Percentiles rank a stretch among this genome's conserved stretches.
phyloP scores from a whole-genome alignment of 2,329 filamentous ascomycete species.

The Penicillium olsonii region DNA sequence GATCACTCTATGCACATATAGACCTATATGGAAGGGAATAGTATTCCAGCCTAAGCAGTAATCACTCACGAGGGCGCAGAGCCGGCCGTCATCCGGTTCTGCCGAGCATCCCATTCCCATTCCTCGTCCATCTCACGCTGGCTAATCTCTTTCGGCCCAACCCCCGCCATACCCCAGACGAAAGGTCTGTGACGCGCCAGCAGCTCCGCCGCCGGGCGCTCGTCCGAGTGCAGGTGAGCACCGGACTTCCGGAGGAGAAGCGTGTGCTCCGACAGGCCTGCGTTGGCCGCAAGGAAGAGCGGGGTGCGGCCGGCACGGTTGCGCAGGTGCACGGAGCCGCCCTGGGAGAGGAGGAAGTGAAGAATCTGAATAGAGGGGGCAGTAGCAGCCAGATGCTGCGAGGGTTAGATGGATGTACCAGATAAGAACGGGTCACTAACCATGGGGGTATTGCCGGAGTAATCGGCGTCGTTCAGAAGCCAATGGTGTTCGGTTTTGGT shows the following conservation, averaged over 20 bases:
- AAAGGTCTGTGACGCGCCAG: conserved; percentile 46
- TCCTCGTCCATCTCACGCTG: conserved; percentile 28
- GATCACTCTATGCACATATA: neutral
- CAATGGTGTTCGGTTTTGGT: conserved; percentile 66
- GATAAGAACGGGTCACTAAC: conserved; percentile 26
- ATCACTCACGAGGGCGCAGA: conserved; percentile 25
- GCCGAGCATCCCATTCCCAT: conserved; percentile 10
- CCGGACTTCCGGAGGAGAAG: conserved; percentile 56
- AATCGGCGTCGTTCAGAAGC: conserved; percentile 74
- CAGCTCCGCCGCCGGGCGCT: conserved; percentile 54
- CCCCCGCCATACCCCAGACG: conserved; percentile 47
- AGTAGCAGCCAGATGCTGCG: conserved; percentile 58
- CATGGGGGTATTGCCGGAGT: conserved; percentile 73
- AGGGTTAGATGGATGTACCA: neutral
- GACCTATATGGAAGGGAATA: neutral
- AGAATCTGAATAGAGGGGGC: conserved; percentile 58
- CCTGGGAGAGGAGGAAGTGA: conserved; percentile 57
- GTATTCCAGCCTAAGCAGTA: too few relatives aligned
- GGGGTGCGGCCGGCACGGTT: conserved; percentile 61
- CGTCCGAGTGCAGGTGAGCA: conserved; percentile 61
- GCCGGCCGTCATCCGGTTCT: conserved; percentile 23
- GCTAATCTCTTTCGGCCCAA: conserved; percentile 33
- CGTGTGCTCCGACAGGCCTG: conserved; percentile 57
- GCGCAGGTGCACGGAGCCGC: conserved; percentile 61
- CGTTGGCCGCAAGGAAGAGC: conserved; percentile 60